These are phyloP conservation scores for Staphylotrichum tortipilum DNA, from an alignment of 495 filamentous ascomycete species.

Conservation along the genomic window DNA sequence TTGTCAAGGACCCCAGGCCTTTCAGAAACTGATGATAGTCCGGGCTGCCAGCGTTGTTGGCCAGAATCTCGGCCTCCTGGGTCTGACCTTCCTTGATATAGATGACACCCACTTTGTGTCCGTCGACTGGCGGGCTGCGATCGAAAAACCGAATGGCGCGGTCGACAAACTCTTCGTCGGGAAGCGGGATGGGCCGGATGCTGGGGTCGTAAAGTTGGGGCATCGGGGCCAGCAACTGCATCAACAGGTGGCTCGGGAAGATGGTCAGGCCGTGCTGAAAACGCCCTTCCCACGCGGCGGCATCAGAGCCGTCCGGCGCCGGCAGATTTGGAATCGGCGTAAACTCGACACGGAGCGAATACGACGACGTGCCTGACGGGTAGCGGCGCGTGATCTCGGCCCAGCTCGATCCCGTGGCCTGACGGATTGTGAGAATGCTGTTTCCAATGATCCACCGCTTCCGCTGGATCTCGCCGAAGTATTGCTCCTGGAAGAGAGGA, in stretches of 20 bases:
- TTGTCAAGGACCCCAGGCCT: constrained; percentile 70
- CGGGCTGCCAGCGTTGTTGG: constrained; percentile 70
- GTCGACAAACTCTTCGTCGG: constrained; percentile 70
- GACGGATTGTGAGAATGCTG: constrained; percentile 80
- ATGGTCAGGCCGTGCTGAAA: constrained; percentile 41
- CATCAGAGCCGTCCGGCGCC: constrained; percentile 35
- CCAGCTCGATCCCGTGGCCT: constrained; percentile 61
- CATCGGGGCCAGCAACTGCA: constrained; percentile 69
- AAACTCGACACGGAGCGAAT: constrained; percentile 64
- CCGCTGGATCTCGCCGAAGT: constrained; percentile 58
- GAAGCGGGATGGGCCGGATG: constrained; percentile 66
- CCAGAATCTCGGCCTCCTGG: constrained; percentile 70
- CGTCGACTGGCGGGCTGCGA: constrained; percentile 81
- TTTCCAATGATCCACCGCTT: constrained; percentile 82
- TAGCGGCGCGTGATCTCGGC: constrained; percentile 76
- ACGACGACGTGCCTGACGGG: constrained; percentile 75
- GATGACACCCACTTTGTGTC: constrained; percentile 90
- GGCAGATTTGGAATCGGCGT: constrained; percentile 61
- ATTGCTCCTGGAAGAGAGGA: constrained; percentile 50
- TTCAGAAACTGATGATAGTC: constrained; percentile 80
- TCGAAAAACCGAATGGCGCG: constrained; percentile 77
- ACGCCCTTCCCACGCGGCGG: constrained; percentile 31
- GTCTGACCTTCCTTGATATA: constrained; percentile 82
- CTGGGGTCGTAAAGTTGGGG: constrained; percentile 49
- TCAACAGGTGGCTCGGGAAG: constrained; percentile 74